phyloP scores from a whole-genome alignment of 202 grass and related monocot species.

The Panicum virgatum region DNA sequence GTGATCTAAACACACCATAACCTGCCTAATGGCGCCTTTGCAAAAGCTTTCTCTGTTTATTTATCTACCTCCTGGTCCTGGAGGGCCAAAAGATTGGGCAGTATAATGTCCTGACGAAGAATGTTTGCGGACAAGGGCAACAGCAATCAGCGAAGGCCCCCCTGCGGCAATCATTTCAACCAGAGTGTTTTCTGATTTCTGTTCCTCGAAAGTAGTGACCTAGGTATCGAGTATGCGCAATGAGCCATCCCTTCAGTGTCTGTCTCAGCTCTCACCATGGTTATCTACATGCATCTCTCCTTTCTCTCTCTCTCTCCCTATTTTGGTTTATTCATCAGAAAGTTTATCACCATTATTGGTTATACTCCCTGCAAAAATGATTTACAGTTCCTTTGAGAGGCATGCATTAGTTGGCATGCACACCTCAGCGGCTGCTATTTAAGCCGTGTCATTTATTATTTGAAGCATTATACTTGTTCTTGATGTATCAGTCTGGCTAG shows the following conservation, averaged over 20 bases:
- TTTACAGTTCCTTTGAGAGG: not conserved
- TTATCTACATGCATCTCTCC: too few relatives aligned
- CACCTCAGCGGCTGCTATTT: not conserved
- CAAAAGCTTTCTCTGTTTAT: slow-evolving; percentile 18
- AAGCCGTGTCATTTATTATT: not conserved
- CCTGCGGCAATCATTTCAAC: slow-evolving; percentile 41
- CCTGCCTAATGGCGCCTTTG: slow-evolving; percentile 9
- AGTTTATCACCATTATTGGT: not conserved
- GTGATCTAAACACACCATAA: too few relatives aligned
- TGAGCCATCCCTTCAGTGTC: not conserved
- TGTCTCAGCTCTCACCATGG: not conserved
- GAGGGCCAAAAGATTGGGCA: slow-evolving; percentile 2
- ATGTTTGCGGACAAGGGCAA: slow-evolving; percentile 41
- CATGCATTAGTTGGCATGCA: not conserved
- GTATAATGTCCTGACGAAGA: slow-evolving; percentile 30
- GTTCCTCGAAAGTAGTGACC: slow-evolving; percentile 35
- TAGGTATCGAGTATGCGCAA: slow-evolving; percentile 7
- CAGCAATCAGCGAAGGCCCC: slow-evolving; percentile 5
- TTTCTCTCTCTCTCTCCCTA: too few relatives aligned
- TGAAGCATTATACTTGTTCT: not conserved
- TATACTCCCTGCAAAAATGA: not conserved
- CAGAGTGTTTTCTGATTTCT: slow-evolving; percentile 31
- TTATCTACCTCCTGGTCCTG: not conserved
- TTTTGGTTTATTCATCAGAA: not conserved
- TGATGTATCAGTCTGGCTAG: not conserved